Evolutionary conservation across 2,329 filamentous ascomycete species (phyloP).

Genomic region (Mollisiaceae sp.): DNA sequence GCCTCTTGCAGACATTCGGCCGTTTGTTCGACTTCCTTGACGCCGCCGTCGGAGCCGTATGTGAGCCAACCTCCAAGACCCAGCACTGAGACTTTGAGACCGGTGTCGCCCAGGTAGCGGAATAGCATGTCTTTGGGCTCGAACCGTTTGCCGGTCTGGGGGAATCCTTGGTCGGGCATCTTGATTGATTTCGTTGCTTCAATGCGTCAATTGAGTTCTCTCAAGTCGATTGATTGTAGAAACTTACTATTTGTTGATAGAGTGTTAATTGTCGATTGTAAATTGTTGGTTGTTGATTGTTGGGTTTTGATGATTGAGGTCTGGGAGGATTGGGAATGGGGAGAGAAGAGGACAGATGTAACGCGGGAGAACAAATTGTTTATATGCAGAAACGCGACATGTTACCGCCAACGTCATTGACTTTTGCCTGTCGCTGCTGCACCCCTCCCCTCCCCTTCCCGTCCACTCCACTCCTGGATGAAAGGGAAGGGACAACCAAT

Average conservation of each 20-base stretch:
- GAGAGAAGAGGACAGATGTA: background rate
- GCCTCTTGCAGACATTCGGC: conserved; percentile 56
- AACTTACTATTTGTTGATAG: background rate
- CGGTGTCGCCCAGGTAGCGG: conserved; percentile 70
- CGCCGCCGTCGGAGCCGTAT: conserved; percentile 56
- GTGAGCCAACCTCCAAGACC: conserved; percentile 74
- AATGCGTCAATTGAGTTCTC: background rate
- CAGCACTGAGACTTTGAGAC: conserved; percentile 73
- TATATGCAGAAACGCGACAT: background rate
- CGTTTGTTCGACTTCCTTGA: conserved; percentile 43
- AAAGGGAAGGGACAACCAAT: too few relatives aligned
- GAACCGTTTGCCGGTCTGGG: conserved; percentile 32
- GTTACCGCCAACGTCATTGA: conserved; percentile 8
- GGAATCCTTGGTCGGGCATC: conserved; percentile 31
- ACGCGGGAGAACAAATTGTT: background rate
- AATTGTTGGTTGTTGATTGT: background rate
- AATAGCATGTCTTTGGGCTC: conserved; percentile 63
- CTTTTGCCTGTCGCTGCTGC: conserved; percentile 1
- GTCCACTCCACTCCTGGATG: background rate
- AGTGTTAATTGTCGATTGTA: background rate
- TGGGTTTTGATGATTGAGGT: too few relatives aligned
- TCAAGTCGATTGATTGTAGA: background rate
- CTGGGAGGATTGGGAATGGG: too few relatives aligned
- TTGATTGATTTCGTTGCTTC: conserved; percentile 11
- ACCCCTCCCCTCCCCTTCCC: too few relatives aligned